phyloP scores from a whole-genome alignment of 2,329 filamentous ascomycete genomes.

The Alternaria angustiovoidea region DNA sequence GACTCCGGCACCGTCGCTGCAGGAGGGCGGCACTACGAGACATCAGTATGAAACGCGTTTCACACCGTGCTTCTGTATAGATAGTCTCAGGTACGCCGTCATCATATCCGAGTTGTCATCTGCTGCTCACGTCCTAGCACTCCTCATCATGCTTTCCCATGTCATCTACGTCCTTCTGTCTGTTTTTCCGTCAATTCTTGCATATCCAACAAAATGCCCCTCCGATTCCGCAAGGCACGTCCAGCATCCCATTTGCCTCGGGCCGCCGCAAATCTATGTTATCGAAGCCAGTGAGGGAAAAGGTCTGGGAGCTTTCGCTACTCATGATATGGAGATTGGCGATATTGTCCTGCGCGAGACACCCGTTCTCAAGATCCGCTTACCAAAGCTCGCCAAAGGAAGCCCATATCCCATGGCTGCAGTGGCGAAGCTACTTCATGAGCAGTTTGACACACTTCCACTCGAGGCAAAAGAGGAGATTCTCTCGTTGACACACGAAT shows the following conservation, averaged over 20 bases:
- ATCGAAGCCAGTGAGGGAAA: constrained; percentile 49
- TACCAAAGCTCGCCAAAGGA: constrained; percentile 37
- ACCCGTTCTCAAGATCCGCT: constrained; percentile 47
- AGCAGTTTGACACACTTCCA: constrained; percentile 37
- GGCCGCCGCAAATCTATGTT: constrained; percentile 35
- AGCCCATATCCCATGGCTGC: constrained; percentile 36
- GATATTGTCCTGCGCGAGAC: constrained; percentile 53
- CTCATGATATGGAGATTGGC: constrained; percentile 46
- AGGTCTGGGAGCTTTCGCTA: constrained; percentile 55
- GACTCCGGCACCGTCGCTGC: not conserved
- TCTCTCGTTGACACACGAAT: constrained; percentile 39
- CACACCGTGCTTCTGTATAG: constrained; percentile 8
- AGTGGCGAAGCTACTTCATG: constrained; percentile 31
- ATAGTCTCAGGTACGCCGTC: not conserved
- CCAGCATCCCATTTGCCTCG: constrained; percentile 31
- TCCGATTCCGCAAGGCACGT: constrained; percentile 24
- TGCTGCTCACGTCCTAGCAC: not conserved
- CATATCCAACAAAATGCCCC: constrained; percentile 15
- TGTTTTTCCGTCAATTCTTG: not conserved
- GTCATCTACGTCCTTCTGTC: not conserved
- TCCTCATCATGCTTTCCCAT: not conserved
- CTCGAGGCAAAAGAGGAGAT: constrained; percentile 32
- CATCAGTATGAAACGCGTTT: constrained; percentile 26
- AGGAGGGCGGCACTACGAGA: constrained; percentile 18
- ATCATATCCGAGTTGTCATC: not conserved